Evolutionary conservation across 2,329 filamentous ascomycete genomes (phyloP), one percentile per base, ranked within the genome.

Genomic region (Penicillium palitans): DNA sequence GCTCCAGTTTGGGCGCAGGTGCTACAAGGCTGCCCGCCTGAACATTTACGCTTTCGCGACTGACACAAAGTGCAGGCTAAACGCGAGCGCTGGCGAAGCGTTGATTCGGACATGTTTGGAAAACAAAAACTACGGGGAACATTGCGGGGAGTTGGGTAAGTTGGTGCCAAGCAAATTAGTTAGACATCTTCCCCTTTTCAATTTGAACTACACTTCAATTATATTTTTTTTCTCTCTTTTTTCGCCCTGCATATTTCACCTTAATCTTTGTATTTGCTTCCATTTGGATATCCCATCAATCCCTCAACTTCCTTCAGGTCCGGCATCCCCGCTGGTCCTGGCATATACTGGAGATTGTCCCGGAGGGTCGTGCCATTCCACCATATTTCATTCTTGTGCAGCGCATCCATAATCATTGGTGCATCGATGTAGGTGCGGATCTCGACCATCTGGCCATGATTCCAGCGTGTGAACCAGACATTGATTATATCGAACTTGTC

Each of bases 41-140:
- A 80, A 62, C 83, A 85, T 70, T 83, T 82, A 46, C 83, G 77
- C 68, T 85, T 85, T 49, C 83, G 78, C 13, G 83, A 76, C 37
- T 83, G 77, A 57, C 83, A 85, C 19, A 81, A 79, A 57, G 80
- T 73, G 63, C 81, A 83, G 24, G 80, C 81, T 9, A 79, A 59
- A 40, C 75, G 76, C 25, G 80, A 78, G 1, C 80, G 77, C 63
- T 72, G 74, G 53, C 72, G 70, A 15, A 61, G 63, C 9, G 57
- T 63, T 19, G 66, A 64, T 33, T 74, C 70, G 44, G 66, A 51
- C 71, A 73, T 73, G 25, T 47, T 57, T 35, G 52, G 48, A 41
- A 33, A 39, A 44, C n/a, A 41, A 39, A 33, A 35, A 44, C n/a
- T 31, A 42, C 35, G 48, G 51, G 44, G 44, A 54, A 47, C 29